These are phyloP conservation scores for Naganishia cerealis DNA, from an alignment of 1,284 basidiomycete species.

Conservation along the genomic window DNA sequence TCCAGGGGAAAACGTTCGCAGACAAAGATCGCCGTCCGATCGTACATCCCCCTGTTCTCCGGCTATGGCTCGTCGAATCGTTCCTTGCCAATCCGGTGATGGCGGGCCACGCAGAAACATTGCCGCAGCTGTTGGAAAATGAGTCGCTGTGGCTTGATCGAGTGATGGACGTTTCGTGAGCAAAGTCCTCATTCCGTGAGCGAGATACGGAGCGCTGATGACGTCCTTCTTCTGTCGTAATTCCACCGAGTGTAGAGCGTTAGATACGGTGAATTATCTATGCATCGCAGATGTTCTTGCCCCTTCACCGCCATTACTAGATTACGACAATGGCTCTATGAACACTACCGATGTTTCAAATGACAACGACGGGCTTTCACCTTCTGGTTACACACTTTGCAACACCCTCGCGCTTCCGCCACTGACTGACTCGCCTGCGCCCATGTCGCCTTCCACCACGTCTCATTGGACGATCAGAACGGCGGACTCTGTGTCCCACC, in stretches of 20 bases:
- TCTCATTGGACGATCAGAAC: not conserved
- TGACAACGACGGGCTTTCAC: not conserved
- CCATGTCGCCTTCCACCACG: not conserved
- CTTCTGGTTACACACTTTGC: constrained; percentile 6
- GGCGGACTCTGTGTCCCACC: not conserved
- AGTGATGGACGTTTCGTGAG: constrained; percentile 16
- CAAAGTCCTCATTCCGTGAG: too few species aligned
- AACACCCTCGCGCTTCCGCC: not conserved
- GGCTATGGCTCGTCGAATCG: constrained; percentile 12
- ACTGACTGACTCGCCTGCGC: not conserved
- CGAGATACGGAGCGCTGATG: too few species aligned
- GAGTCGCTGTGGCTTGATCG: constrained; percentile 12
- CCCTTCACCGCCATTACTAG: not conserved
- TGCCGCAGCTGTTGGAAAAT: constrained; percentile 5
- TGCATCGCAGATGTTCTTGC: constrained; percentile 14
- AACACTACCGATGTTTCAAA: not conserved
- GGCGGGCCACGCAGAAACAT: not conserved
- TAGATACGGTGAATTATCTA: constrained; percentile 4
- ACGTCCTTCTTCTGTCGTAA: too few species aligned
- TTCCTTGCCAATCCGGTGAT: not conserved
- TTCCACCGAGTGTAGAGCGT: not conserved
- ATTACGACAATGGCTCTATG: not conserved
- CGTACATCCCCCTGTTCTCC: constrained; percentile 10
- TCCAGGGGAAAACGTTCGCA: constrained; percentile 20
- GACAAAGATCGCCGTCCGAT: constrained; percentile 26